phyloP scores from a whole-genome alignment of 495 filamentous ascomycete genomes.

The Lineolata rhizophorae region DNA sequence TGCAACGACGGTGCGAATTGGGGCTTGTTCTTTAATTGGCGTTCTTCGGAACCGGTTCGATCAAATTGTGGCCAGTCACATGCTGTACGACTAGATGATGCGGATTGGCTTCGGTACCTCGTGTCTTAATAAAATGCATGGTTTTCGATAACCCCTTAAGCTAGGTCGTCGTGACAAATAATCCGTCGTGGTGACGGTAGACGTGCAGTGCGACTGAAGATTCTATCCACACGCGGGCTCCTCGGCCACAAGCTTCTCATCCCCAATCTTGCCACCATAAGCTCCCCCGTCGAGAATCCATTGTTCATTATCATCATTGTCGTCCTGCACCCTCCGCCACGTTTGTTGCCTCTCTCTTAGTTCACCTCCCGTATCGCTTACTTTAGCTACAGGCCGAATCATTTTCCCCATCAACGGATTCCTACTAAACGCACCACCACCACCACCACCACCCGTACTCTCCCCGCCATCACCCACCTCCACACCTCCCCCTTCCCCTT shows the following conservation, averaged over 20 bases:
- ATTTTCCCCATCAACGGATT: conserved; percentile 69
- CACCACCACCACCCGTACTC: conserved; percentile 7
- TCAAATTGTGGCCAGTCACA: too few species aligned
- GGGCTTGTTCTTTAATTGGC: too few species aligned
- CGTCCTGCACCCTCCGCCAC: conserved; percentile 86
- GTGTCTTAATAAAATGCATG: too few species aligned
- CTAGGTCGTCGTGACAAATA: too few species aligned
- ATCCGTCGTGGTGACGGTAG: too few species aligned
- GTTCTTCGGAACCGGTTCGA: too few species aligned
- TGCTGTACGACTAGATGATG: too few species aligned
- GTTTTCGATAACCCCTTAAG: too few species aligned
- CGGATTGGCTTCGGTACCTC: too few species aligned
- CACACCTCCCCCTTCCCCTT: conserved; percentile 21
- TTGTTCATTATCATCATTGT: conserved; percentile 74
- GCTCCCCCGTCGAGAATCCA: conserved; percentile 74
- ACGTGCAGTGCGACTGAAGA: too few species aligned
- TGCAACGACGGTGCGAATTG: too few species aligned
- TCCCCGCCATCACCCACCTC: conserved; percentile 14
- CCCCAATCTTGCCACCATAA: conserved; percentile 29
- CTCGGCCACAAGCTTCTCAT: conserved; percentile 22
- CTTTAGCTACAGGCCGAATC: conserved; percentile 57
- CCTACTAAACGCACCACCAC: conserved; percentile 44
- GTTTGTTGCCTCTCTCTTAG: conserved; percentile 21
- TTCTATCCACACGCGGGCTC: conserved; percentile 25
- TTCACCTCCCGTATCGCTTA: conserved; percentile 23